Base-by-base conservation (phyloP, 352 stramenopile genomes). In the Blastocystis sp. region DNA sequence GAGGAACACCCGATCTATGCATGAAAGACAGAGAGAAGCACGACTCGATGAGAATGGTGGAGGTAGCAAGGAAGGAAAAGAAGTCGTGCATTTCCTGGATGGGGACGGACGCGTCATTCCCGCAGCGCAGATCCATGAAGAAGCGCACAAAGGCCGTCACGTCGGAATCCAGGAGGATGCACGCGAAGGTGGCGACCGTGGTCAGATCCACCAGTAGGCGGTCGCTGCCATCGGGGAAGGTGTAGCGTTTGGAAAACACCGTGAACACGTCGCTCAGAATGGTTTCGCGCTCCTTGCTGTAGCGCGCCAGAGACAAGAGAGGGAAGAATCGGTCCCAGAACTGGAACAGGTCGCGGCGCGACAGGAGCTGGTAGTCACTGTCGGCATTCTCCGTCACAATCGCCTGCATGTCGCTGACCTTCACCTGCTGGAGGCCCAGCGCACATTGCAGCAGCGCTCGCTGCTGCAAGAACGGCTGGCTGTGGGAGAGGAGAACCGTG, bases 321-420 rank as follows among this genome's bases (percentile, higher is more conserved):
- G 74, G 74, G 74, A 84, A 84, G 48, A 69, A 84, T 7, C 74
- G 74, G 66, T 84, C 60, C 74, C 74, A 84, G 48, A 84, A 84
- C 56, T 84, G 66, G 5, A 41, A 53, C 2, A 45, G n/a, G 1
- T 74, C 5, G 40, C 21, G 40, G 7, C 10, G 41, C 10, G 64
- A 48, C 40, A 74, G n/a, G 40, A 53, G 40, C 0, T 11, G 34
- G 41, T 74, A 17, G 28, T 69, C 40, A 23, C 41, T 38, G 4
- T 53, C 34, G 14, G 48, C 48, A 38, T 81, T 45, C 5, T 19
- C 41, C 3, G 23, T 66, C 11, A 81, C 71, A 11, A 64, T 45
- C 10, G 14, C 40, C n/a, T 66, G 17, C 5, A 81, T 59, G 28
- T 52, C 14, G 3, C 48, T 28, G 19, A 62, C 28, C 17, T 53